Evolutionary conservation across 805 yeast genomes (phyloP).

Genomic region (Barnettozyma californica): DNA sequence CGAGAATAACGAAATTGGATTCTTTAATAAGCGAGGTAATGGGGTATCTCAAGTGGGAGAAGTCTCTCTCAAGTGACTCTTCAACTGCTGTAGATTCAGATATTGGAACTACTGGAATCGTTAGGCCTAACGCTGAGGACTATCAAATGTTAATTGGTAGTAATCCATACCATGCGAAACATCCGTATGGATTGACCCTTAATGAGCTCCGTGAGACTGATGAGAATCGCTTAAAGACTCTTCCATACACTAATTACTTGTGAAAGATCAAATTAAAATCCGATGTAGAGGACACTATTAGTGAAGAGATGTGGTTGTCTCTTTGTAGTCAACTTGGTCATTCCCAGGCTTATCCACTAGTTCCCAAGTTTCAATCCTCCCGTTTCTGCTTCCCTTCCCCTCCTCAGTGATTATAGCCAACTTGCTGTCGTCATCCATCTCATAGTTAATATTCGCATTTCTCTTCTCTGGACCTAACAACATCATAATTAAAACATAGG

Average conservation of each 20-base stretch:
- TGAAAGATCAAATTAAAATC: neutral
- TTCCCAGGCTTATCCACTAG: no score
- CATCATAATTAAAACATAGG: conserved; percentile 41
- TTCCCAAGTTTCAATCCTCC: no score
- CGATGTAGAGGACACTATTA: neutral
- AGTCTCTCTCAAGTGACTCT: neutral
- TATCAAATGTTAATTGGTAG: neutral
- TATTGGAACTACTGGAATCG: neutral
- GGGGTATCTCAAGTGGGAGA: neutral
- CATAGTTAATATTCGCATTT: conserved; percentile 24
- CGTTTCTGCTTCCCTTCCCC: conserved; percentile 7
- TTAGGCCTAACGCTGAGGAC: neutral
- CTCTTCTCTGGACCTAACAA: conserved; percentile 58
- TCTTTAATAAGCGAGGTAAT: neutral
- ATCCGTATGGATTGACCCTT: neutral
- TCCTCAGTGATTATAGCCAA: conserved; percentile 14
- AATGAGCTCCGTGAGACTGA: neutral
- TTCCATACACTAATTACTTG: neutral
- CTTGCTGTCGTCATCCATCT: conserved; percentile 16
- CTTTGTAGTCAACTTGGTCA: no score
- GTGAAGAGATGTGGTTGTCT: no score
- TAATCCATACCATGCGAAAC: neutral
- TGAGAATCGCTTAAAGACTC: neutral
- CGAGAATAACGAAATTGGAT: neutral
- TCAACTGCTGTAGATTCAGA: neutral